These are phyloP conservation scores for Exophiala oligosperma DNA, from an alignment of 2,329 filamentous ascomycete species.

Conservation along the genomic window DNA sequence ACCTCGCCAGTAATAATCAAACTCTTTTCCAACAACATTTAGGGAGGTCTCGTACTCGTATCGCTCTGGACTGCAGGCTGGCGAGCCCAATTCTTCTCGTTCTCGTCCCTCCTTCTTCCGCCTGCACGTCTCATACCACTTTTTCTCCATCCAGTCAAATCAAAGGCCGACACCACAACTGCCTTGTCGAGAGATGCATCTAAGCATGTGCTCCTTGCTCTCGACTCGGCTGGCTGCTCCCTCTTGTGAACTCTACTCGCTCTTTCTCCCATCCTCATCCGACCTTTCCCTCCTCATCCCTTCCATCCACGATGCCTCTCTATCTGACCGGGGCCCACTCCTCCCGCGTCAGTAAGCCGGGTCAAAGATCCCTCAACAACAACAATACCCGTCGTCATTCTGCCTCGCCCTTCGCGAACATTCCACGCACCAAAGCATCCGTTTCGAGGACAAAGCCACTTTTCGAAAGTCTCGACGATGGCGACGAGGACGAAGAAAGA, in stretches of 20 bases:
- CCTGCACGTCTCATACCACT: not conserved
- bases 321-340: constrained; percentile 50
- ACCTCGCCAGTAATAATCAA: not conserved
- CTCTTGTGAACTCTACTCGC: not conserved
- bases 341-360: constrained; percentile 46
- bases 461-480: constrained; percentile 23
- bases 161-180: not conserved
- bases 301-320: constrained; percentile 42
- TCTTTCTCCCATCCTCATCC: not conserved
- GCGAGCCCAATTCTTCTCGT: too few species aligned
- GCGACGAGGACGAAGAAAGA: constrained; percentile 36
- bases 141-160: not conserved
- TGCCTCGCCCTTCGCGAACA: constrained; percentile 42
- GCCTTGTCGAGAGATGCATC: not conserved
- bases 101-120: not conserved
- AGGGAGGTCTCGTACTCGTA: too few species aligned
- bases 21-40: constrained; percentile 17
- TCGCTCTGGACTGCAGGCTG: too few species aligned
- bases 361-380: constrained; percentile 30
- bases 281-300: constrained; percentile 8
- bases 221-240: not conserved
- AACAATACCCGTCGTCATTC: constrained; percentile 26
- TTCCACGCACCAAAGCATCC: constrained; percentile 43
- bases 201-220: not conserved
- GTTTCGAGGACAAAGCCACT: constrained; percentile 30